Conservation (phyloP, 2,329 filamentous ascomycete genomes). For the Xylaria sp. region DNA sequence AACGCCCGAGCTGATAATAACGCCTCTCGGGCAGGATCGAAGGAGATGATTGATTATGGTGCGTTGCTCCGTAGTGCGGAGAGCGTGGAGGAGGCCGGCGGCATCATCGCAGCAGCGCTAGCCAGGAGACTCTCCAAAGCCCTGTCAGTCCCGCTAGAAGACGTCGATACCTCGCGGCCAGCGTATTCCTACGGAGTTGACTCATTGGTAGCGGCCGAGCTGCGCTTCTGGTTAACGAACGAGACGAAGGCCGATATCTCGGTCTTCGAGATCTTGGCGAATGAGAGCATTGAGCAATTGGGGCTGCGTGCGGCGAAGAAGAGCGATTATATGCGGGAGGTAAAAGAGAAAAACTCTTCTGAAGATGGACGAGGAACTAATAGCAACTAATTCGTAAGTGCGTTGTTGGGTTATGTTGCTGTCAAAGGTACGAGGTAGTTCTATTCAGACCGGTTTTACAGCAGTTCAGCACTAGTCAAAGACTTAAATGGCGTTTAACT, state of each 20-base stretch:
- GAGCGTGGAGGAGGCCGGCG: not conserved
- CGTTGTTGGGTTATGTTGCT: too few relatives aligned
- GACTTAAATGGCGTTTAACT: too few relatives aligned
- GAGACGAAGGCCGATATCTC: not conserved
- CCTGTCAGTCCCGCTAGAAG: not conserved
- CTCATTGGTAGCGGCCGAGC: not conserved
- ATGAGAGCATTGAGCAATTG: not conserved
- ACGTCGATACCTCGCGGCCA: not conserved
- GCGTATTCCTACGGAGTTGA: not conserved
- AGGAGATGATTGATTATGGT: not conserved
- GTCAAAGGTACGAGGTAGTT: too few relatives aligned
- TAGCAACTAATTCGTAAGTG: not conserved
- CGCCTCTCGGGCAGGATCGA: not conserved
- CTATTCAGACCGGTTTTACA: too few relatives aligned
- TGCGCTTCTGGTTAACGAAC: not conserved
- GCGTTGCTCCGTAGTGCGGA: not conserved
- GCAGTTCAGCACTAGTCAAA: too few relatives aligned
- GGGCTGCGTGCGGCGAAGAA: not conserved
- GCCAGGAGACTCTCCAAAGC: not conserved
- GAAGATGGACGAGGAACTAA: not conserved
- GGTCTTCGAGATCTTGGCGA: not conserved
- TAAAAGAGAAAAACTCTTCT: not conserved
- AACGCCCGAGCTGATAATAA: not conserved
- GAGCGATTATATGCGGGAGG: not conserved
- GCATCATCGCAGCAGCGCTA: not conserved